A percentile compares a stretch with the other conserved stretches of the same genome.
Conservation (phyloP, 2,329 filamentous ascomycete genomes). For the Aureobasidium melanogenum region DNA sequence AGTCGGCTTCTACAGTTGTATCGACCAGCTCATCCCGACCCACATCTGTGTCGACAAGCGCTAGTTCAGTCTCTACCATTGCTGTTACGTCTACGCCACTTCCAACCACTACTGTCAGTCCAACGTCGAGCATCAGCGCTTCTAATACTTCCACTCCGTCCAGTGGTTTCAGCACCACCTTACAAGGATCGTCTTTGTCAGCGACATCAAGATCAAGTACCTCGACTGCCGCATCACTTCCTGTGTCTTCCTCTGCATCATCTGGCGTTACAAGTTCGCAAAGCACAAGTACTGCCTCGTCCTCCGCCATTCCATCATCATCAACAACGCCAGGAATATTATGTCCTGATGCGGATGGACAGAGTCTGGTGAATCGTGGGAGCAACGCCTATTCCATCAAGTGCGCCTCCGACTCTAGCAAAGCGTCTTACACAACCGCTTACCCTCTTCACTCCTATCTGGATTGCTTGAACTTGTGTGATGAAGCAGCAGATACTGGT, state of each 20-base stretch:
- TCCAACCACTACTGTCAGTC: constrained; percentile 20
- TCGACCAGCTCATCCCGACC: constrained; percentile 4
- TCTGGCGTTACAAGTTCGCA: background rate
- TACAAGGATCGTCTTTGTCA: background rate
- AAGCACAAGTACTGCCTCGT: background rate
- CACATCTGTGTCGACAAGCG: constrained; percentile 19
- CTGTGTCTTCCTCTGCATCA: background rate
- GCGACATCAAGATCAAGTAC: background rate
- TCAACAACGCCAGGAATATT: constrained; percentile 10
- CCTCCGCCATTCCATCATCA: background rate
- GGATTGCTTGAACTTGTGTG: constrained; percentile 11
- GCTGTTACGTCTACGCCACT: constrained; percentile 30
- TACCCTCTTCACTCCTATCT: constrained; percentile 4
- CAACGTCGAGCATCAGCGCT: background rate
- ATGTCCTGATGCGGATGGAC: constrained; percentile 13
- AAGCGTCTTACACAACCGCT: constrained; percentile 1
- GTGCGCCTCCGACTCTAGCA: constrained; percentile 7
- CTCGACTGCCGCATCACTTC: background rate
- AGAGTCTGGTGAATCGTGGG: background rate
- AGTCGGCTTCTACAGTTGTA: background rate
- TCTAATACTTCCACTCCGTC: background rate
- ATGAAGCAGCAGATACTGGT: background rate
- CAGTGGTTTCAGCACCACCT: background rate
- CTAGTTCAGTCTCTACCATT: constrained; percentile 39
- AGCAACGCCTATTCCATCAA: constrained; percentile 5